Percentiles rank a stretch among this genome's conserved stretches.
These are phyloP conservation scores for Heracleum sosnowskyi DNA, from an alignment of 129 eudicot species.

Conservation along the genomic window DNA sequence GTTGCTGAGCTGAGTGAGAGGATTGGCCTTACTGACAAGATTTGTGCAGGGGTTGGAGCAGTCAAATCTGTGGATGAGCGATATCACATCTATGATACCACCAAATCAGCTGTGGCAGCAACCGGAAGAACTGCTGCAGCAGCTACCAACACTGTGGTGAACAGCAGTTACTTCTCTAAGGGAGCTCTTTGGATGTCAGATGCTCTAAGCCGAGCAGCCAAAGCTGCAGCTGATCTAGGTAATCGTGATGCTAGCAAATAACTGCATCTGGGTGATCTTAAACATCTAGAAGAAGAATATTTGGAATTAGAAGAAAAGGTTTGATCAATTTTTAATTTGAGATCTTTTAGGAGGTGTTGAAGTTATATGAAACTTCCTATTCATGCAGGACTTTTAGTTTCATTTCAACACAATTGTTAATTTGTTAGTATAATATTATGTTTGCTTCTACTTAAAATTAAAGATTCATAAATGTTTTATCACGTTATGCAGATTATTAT, in stretches of 20 bases:
- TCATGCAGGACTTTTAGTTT: too few relatives aligned
- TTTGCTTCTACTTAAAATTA: too few relatives aligned
- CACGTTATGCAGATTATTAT: too few relatives aligned
- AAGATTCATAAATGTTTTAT: too few relatives aligned
- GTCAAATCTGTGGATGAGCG: conserved; percentile 59
- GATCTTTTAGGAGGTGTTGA: too few relatives aligned
- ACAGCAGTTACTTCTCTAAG: conserved; percentile 72
- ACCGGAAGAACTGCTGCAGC: conserved; percentile 74
- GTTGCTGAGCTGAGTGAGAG: conserved; percentile 74
- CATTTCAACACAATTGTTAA: too few relatives aligned
- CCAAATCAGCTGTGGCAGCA: conserved; percentile 56
- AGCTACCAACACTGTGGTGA: conserved; percentile 83
- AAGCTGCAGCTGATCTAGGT: conserved; percentile 76
- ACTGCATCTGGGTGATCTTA: conserved; percentile 2
- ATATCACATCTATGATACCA: conserved; percentile 54
- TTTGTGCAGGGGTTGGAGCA: conserved; percentile 71
- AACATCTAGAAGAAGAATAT: too few relatives aligned
- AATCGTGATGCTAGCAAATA: conserved; percentile 32
- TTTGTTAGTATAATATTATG: too few relatives aligned
- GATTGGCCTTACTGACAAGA: conserved; percentile 70
- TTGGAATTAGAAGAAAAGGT: too few relatives aligned
- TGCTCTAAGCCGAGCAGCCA: conserved; percentile 59
- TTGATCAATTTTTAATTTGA: too few relatives aligned
- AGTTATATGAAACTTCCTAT: too few relatives aligned
- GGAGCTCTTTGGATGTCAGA: conserved; percentile 96